Evolutionary conservation across 2,329 filamentous ascomycete genomes (phyloP), one percentile per base, ranked within the genome.

Genomic region (Tolypocladium nubicola): DNA sequence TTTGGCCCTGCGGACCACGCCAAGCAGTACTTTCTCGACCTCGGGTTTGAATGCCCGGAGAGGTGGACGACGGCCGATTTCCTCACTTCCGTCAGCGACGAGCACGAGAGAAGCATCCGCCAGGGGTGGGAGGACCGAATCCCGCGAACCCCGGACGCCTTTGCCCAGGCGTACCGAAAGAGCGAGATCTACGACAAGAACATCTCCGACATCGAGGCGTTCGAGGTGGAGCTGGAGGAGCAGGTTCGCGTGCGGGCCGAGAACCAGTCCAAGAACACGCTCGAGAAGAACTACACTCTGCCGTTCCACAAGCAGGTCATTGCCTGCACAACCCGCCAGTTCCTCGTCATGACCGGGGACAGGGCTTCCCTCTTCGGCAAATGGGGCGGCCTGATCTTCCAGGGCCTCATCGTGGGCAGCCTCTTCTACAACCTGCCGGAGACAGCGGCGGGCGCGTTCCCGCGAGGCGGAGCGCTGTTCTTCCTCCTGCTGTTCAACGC

Each of bases 331-430:
- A 79, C 85, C 58, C 82, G 90, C 21, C 89, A 95, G 68, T 87
- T 91, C 64, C 90, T 89, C 83, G 79, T 95, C 37, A 81, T 91
- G 35, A 81, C 82, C 67, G 89, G 90, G 45, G 89, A 95, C 69
- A 84, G 79, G 57, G 85, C 85, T 0, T 88, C 88, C 0, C 76
- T 94, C 0, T 86, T 86, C 65, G 93, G 88, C 26, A 94, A 94
- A 67, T 81, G 88, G 65, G 88, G 90, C 67, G 90, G 90, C 63
- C 86, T 92, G 57, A 70, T 94, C 52, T 82, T 87, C 58, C 89
- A 90, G 65, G 77, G 73, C 1, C 77, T 95, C 13, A 89, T 95
- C 59, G 86, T 93, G 54, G 88, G 88, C 1, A 89, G 86, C 4
- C 76, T 94, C 5, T 95, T 95, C 73, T 90, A 88, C 64, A 83